phyloP scores from a whole-genome alignment of 2,329 filamentous ascomycete species.

The Leptographium procerum region DNA sequence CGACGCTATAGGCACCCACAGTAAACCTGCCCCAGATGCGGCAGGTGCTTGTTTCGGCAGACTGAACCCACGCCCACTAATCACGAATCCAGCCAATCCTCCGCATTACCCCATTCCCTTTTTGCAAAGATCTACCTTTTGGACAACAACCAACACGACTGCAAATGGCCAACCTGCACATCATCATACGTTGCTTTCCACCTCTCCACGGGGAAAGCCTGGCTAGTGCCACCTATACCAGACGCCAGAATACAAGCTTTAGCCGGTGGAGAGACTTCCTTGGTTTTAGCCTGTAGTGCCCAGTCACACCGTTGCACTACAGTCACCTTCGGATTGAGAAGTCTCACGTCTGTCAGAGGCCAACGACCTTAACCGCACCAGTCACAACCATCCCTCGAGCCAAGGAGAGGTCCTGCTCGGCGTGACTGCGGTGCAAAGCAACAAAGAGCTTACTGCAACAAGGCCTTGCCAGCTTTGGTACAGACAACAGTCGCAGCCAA shows the following conservation, averaged over 20 bases:
- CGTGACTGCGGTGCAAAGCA: not conserved
- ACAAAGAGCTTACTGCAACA: not conserved
- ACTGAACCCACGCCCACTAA: too few species aligned
- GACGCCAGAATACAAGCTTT: too few species aligned
- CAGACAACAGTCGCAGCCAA: not conserved
- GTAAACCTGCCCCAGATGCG: not conserved
- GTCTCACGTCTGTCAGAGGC: too few species aligned
- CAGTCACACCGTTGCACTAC: too few species aligned
- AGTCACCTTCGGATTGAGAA: too few species aligned
- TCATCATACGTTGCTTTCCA: not conserved
- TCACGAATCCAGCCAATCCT: not conserved
- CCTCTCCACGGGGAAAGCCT: not conserved
- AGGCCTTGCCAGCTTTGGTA: not conserved
- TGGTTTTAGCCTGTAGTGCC: not conserved
- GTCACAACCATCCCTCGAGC: not conserved
- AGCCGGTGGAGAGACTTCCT: not conserved
- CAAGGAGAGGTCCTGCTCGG: not conserved
- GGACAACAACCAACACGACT: not conserved
- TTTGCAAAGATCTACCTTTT: too few species aligned
- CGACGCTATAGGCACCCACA: not conserved
- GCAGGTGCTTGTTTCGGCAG: not conserved
- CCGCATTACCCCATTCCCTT: too few species aligned
- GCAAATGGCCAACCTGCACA: not conserved
- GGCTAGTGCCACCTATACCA: not conserved
- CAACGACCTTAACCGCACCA: not conserved